A percentile compares a stretch with the other conserved stretches of the same genome.
These are phyloP conservation scores for Populus alba DNA, from an alignment of 345 rosid genomes.

Conservation along the genomic window DNA sequence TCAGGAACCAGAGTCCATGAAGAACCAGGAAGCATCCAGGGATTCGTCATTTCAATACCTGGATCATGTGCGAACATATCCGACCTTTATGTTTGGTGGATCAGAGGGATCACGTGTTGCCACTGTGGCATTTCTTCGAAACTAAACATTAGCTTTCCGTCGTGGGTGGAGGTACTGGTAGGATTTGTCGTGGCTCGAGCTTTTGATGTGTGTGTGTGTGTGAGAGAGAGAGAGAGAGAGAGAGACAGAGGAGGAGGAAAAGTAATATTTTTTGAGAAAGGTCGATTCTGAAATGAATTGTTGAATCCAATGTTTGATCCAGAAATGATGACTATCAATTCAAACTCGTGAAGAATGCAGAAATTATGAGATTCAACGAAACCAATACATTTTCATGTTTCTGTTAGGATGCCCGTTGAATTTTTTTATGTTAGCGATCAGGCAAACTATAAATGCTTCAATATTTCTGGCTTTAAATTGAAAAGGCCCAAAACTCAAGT, in stretches of 20 bases:
- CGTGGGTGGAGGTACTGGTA: background rate
- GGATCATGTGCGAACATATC: slow-evolving; percentile 78
- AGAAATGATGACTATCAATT: no score
- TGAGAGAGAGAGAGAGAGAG: no score
- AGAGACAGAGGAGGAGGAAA: no score
- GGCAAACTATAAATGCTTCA: background rate
- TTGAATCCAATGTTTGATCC: no score
- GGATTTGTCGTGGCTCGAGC: background rate
- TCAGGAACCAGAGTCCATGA: slow-evolving; percentile 25
- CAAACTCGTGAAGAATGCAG: background rate
- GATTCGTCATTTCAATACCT: slow-evolving; percentile 56
- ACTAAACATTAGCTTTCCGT: slow-evolving; percentile 25
- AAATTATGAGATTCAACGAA: background rate
- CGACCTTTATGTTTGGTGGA: slow-evolving; percentile 88
- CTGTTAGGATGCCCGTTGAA: background rate
- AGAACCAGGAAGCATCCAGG: background rate
- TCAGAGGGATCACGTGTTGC: slow-evolving; percentile 86
- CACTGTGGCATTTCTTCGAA: slow-evolving; percentile 79
- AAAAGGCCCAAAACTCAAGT: no score
- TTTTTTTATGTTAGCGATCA: no score
- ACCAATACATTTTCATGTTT: background rate
- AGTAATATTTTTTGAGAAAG: no score
- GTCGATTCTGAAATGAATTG: no score
- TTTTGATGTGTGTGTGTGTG: background rate
- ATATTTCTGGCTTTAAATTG: no score